Conservation (phyloP, 768 basidiomycete genomes). For the Suillus fuscotomentosus region DNA sequence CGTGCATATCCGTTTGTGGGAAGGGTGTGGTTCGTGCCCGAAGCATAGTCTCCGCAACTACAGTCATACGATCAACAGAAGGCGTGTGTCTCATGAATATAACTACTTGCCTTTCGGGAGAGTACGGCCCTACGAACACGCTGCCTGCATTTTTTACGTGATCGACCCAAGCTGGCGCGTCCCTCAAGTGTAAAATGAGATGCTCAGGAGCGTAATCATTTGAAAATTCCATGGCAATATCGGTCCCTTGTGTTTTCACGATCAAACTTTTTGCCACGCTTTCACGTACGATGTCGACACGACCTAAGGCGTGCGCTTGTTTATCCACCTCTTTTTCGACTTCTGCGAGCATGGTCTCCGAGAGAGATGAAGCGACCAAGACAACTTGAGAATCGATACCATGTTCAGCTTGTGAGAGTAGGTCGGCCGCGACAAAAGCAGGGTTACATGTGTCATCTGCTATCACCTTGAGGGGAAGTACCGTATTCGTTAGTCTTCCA, state of each 20-base stretch:
- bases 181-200: slow-evolving; percentile 84
- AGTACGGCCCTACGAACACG: slow-evolving; percentile 92
- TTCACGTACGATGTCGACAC: slow-evolving; percentile 87
- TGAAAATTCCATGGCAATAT: slow-evolving; percentile 84
- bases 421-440: slow-evolving; percentile 92
- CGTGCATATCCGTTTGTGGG: slow-evolving; percentile 96
- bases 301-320: slow-evolving; percentile 83
- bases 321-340: slow-evolving; percentile 84
- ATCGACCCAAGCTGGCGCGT: slow-evolving; percentile 63
- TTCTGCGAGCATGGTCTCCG: slow-evolving; percentile 55
- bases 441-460: slow-evolving; percentile 86
- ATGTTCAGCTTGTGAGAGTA: slow-evolving; percentile 97
- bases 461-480: slow-evolving; percentile 64
- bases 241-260: slow-evolving; percentile 61
- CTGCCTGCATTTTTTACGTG: slow-evolving; percentile 90
- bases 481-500: slow-evolving; percentile 32
- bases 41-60: slow-evolving; percentile 98
- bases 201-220: slow-evolving; percentile 99
- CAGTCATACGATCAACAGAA: slow-evolving; percentile 9
- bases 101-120: slow-evolving; percentile 81
- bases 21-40: slow-evolving; percentile 97
- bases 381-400: slow-evolving; percentile 98
- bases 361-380: slow-evolving; percentile 75
- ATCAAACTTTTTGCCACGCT: slow-evolving; percentile 91
- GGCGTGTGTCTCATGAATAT: background rate